Evolutionary conservation across 83 land plant species (phyloP), one percentile per base, ranked within the genome.

Genomic region (Picea abies): DNA sequence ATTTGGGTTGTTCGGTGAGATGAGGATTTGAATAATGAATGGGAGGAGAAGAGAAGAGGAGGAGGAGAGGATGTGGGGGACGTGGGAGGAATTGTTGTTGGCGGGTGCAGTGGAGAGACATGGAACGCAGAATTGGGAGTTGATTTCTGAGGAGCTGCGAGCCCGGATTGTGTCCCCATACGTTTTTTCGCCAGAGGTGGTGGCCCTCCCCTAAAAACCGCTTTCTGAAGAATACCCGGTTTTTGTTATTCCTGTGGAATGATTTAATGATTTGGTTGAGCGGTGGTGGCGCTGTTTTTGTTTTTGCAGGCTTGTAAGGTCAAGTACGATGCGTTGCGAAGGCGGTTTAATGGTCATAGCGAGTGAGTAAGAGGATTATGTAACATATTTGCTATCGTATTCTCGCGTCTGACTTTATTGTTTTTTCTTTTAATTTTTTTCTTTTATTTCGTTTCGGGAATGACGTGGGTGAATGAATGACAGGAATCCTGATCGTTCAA

Each of bases 31-130:
- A 29, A 29, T 29, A 29, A 29, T 29, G 32, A 29, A 29, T 29
- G 32, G 32, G 32, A 29, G 32, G 32, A 29, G 32, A 29, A 29
- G 32, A 29, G 32, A 29, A 29, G 32, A 29, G 32, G 32, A 29
- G 32, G 32, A 29, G 32, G 32, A 29, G 32, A 29, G 32, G 32
- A 29, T 29, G 32, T 29, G 32, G 32, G 32, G 32, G 32, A 29
- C 32, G 16, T 35, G 84, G 80, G 97, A 91, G 86, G 95, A 94
- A 85, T 84, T 94, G 39, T 82, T 94, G 80, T 86, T 94, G n/a
- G 97, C 87, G 35, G 85, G 87, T 79, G 92, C 95, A 70, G 91
- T 94, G 32, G 71, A 84, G 73, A 91, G 93, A 37, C 91, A 94
- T 63, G 97, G 97, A 2, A 77, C 88, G 20, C 56, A 72, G 61